Conservation (phyloP, 306 rosid genomes). For the Begonia masoniana region DNA sequence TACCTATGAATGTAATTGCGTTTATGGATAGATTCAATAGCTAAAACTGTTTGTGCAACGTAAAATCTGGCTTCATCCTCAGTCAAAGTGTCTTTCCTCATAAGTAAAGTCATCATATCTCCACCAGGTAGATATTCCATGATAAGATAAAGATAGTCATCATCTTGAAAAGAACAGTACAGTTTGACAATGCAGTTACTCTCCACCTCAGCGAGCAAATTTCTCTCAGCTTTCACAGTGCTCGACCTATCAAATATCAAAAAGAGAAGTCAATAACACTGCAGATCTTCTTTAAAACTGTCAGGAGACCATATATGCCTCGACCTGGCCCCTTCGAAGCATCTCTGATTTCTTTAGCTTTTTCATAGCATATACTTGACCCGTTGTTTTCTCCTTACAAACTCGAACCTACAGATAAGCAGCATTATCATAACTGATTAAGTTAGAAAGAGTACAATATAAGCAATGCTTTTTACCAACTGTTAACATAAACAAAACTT, state of each 20-base stretch:
- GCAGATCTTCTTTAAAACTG: background rate
- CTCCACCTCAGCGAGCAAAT: slow-evolving; percentile 90
- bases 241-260: slow-evolving; percentile 41
- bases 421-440: too few species aligned
- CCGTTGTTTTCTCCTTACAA: slow-evolving; percentile 68
- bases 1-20: slow-evolving; percentile 76
- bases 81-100: slow-evolving; percentile 79
- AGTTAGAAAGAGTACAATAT: too few species aligned
- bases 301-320: slow-evolving; percentile 7
- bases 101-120: slow-evolving; percentile 89
- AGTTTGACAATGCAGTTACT: slow-evolving; percentile 88
- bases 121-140: slow-evolving; percentile 97
- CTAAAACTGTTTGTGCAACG: slow-evolving; percentile 68
- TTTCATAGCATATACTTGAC: slow-evolving; percentile 84
- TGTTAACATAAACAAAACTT: too few species aligned
- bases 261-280: slow-evolving; percentile 2
- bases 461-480: too few species aligned
- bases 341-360: slow-evolving; percentile 90
- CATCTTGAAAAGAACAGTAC: slow-evolving; percentile 84
- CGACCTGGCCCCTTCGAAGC: slow-evolving; percentile 94
- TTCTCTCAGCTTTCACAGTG: slow-evolving; percentile 90
- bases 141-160: slow-evolving; percentile 65
- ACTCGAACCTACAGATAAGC: slow-evolving; percentile 51
- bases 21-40: slow-evolving; percentile 81
- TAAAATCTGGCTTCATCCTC: slow-evolving; percentile 84